Percentiles rank a stretch among this genome's conserved stretches.
Conservation (phyloP, 495 filamentous ascomycete species). For the Monascus purpureus region DNA sequence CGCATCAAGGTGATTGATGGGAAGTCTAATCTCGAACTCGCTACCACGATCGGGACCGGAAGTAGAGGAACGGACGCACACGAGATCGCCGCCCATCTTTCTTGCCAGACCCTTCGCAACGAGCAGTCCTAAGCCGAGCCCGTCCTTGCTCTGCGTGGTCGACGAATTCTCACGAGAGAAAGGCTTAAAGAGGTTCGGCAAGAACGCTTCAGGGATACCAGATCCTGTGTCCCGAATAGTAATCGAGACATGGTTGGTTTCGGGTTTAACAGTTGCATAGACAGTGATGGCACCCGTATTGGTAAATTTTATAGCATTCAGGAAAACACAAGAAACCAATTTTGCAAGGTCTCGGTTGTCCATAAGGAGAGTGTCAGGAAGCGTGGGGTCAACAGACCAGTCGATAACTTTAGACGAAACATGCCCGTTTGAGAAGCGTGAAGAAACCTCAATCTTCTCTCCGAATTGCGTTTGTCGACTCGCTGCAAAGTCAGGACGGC, state of each 20-base stretch:
- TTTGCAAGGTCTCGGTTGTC: slow-evolving; percentile 65
- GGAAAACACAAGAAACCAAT: slow-evolving; percentile 56
- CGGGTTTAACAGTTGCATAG: slow-evolving; percentile 35
- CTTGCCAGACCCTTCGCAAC: slow-evolving; percentile 65
- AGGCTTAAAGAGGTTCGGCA: slow-evolving; percentile 60
- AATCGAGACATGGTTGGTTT: slow-evolving; percentile 43
- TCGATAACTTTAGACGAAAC: slow-evolving; percentile 47
- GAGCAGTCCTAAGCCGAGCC: slow-evolving; percentile 58
- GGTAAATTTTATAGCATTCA: slow-evolving; percentile 75
- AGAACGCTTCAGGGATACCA: slow-evolving; percentile 56
- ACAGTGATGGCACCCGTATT: slow-evolving; percentile 53
- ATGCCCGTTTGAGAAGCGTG: slow-evolving; percentile 43
- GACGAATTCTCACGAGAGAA: slow-evolving; percentile 63
- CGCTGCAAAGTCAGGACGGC: slow-evolving; percentile 54
- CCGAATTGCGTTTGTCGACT: slow-evolving; percentile 46
- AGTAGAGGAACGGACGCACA: slow-evolving; percentile 53
- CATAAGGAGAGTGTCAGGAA: slow-evolving; percentile 54
- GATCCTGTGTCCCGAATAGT: slow-evolving; percentile 55
- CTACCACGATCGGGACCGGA: slow-evolving; percentile 52
- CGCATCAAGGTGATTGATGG: slow-evolving; percentile 38
- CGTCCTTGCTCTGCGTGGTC: slow-evolving; percentile 56
- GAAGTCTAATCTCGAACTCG: slow-evolving; percentile 64
- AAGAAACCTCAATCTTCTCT: slow-evolving; percentile 52
- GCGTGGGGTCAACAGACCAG: slow-evolving; percentile 47
- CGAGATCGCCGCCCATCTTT: slow-evolving; percentile 62